phyloP scores from a whole-genome alignment of 2,329 filamentous ascomycete genomes.

The Rutstroemia sydowiana region DNA sequence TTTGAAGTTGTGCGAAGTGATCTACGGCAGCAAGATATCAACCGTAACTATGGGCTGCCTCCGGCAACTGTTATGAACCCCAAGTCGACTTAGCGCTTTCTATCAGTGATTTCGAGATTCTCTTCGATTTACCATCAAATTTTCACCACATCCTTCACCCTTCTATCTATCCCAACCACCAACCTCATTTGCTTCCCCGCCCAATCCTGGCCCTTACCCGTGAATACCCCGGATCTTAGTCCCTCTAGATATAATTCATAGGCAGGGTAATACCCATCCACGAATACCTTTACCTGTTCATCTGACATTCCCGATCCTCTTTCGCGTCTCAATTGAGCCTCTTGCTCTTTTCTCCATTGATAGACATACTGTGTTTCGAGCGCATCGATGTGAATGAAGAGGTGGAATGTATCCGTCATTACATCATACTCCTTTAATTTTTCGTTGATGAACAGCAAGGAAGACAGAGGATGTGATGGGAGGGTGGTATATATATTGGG shows the following conservation, averaged over 20 bases:
- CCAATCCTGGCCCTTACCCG: constrained; percentile 17
- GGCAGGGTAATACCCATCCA: constrained; percentile 50
- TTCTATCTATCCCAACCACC: constrained; percentile 40
- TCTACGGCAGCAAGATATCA: neutral
- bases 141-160: constrained; percentile 32
- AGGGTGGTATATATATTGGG: constrained; percentile 16
- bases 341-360: constrained; percentile 60
- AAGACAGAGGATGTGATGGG: constrained; percentile 45
- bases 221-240: constrained; percentile 42
- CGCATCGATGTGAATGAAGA: constrained; percentile 59
- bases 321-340: constrained; percentile 46
- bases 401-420: constrained; percentile 52
- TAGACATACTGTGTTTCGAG: constrained; percentile 57
- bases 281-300: constrained; percentile 56
- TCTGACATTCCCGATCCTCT: constrained; percentile 59
- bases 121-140: constrained; percentile 13
- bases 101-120: neutral
- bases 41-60: neutral
- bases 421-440: constrained; percentile 49
- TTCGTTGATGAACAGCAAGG: constrained; percentile 52
- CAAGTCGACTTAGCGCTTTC: neutral
- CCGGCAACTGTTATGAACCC: neutral
- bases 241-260: constrained; percentile 48
- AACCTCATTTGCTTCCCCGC: constrained; percentile 42
- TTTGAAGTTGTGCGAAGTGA: neutral